Evolutionary conservation across 2,329 filamentous ascomycete genomes (phyloP).

Genomic region (Zymoseptoria pseudotritici): DNA sequence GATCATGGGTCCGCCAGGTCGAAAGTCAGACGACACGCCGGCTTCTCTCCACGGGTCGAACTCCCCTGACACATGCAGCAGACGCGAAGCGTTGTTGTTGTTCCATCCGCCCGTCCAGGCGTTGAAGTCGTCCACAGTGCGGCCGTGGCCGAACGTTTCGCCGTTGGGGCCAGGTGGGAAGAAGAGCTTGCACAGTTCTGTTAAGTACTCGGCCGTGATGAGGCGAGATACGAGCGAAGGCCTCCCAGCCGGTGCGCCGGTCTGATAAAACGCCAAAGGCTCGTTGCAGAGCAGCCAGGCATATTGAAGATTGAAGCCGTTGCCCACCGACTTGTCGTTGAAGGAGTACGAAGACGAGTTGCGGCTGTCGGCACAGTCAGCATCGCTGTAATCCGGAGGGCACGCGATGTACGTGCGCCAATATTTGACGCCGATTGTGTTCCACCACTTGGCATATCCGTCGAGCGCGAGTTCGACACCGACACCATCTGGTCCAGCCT

Average conservation of each 20-base stretch:
- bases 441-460: conserved; percentile 50
- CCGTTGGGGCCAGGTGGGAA: conserved; percentile 46
- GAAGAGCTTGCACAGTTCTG: conserved; percentile 47
- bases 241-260: conserved; percentile 41
- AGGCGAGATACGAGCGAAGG: conserved; percentile 47
- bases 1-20: conserved; percentile 48
- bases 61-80: conserved; percentile 53
- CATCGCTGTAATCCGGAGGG: conserved; percentile 24
- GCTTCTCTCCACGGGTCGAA: conserved; percentile 54
- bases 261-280: conserved; percentile 51
- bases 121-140: conserved; percentile 45
- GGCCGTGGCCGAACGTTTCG: conserved; percentile 43
- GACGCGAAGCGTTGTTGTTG: conserved; percentile 46
- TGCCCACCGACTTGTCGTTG: conserved; percentile 42
- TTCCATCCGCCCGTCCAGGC: conserved; percentile 50
- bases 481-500: conserved; percentile 39
- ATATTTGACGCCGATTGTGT: conserved; percentile 34
- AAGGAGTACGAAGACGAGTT: conserved; percentile 44
- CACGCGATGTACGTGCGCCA: conserved; percentile 41
- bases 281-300: conserved; percentile 57
- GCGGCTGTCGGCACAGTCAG: conserved; percentile 49
- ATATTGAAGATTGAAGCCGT: conserved; percentile 48
- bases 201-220: conserved; percentile 45
- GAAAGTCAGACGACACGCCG: conserved; percentile 46
- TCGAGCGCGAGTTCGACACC: conserved; percentile 46